Evolutionary conservation across 2,329 filamentous ascomycete species (phyloP).

Genomic region (Erysiphe pulchra): DNA sequence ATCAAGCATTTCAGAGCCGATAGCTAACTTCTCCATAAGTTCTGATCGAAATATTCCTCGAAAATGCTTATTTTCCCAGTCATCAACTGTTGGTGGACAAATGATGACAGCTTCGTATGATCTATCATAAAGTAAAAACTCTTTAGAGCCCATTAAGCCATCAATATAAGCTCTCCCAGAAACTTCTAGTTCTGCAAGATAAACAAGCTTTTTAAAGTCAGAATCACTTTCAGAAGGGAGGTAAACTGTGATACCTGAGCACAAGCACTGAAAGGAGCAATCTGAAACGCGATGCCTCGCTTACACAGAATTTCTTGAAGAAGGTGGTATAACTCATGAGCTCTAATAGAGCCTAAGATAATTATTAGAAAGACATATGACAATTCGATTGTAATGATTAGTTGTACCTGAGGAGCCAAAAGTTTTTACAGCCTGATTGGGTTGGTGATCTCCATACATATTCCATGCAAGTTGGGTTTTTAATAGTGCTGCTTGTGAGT

Average conservation of each 20-base stretch:
- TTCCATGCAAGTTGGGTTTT: conserved; percentile 65
- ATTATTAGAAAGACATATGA: not conserved
- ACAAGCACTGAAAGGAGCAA: conserved; percentile 69
- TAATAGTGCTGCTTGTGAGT: conserved; percentile 36
- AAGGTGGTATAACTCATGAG: conserved; percentile 49
- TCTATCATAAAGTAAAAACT: conserved; percentile 66
- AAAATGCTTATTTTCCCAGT: conserved; percentile 44
- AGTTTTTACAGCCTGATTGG: conserved; percentile 56
- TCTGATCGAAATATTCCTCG: conserved; percentile 35
- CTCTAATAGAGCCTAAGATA: conserved; percentile 37
- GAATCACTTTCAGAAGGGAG: conserved; percentile 2
- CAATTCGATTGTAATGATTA: not conserved
- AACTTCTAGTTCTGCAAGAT: conserved; percentile 40
- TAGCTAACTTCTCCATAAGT: conserved; percentile 41
- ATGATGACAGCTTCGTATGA: conserved; percentile 33
- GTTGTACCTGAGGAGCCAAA: conserved; percentile 56
- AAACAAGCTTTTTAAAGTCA: conserved; percentile 33
- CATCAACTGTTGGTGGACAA: conserved; percentile 33
- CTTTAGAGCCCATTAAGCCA: conserved; percentile 60
- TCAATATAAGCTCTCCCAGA: conserved; percentile 31
- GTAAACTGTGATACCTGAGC: conserved; percentile 38
- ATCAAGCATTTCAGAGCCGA: conserved; percentile 47
- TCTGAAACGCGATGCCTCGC: conserved; percentile 46
- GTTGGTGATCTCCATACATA: conserved; percentile 58
- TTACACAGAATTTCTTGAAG: conserved; percentile 49